Base-by-base conservation (phyloP, 1,284 basidiomycete genomes). In the Omphalotus olearius region DNA sequence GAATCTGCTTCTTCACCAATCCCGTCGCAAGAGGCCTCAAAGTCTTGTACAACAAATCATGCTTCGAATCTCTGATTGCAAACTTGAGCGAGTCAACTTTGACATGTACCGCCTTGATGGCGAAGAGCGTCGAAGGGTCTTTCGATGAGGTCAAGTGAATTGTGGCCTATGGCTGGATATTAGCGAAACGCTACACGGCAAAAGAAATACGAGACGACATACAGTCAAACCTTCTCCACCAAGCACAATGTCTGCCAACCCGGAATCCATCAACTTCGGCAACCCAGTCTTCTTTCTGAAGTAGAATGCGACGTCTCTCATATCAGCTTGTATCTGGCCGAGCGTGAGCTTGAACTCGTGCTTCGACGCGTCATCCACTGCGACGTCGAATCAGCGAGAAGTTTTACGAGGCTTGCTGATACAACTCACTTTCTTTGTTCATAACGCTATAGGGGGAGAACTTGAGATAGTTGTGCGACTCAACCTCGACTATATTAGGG, bases 281-380 rank as follows among this genome's bases (percentile, higher is more conserved):
- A 91, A 79, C 4, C 90, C 90, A 0, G 72, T 75, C 75, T 91
- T 91, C 73, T 81, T 88, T 57, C 73, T 76, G 68, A 91, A 91
- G 65, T 88, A 93, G 67, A 97, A 96, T 11, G 88, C 85, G 17
- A 97, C 90, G 62, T 97, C 93, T 37, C 88, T 81, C 78, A 97
- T 87, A 63, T 96, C 93, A n/a, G 89, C 87, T 68, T 98, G 95
- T 63, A 98, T 91, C 69, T 98, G 94, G 25, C 75, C 74, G 36
- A 94, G 73, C 5, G 79, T 82, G 52, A 95, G 64, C 14, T 76
- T 82, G 61, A 94, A 80, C 58, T 83, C 79, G 66, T 93, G 89
- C 57, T 77, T 76, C 26, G 26, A 28, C 26, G 26, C 10, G 47
- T 75, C 69, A 54, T 80, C 73, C 61, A 91, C 87, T 14, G n/a